Evolutionary conservation across 768 basidiomycete genomes (phyloP).

Genomic region (Collybiopsis confluens): DNA sequence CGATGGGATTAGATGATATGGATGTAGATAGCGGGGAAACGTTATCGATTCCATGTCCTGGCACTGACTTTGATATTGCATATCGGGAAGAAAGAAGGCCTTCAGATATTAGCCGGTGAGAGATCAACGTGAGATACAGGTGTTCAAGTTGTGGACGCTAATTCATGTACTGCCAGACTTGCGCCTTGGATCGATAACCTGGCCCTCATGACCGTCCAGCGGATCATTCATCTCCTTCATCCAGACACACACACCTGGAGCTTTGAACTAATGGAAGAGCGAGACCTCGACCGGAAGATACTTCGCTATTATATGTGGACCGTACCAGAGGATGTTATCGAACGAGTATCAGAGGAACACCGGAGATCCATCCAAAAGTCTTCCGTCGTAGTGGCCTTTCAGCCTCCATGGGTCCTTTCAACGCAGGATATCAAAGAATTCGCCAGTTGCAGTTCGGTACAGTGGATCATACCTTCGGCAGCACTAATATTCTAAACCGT

Average conservation of each 20-base stretch:
- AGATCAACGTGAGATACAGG: too few relatives aligned
- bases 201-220: conserved; percentile 48
- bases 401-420: conserved; percentile 58
- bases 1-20: conserved; percentile 31
- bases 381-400: conserved; percentile 50
- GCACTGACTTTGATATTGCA: conserved; percentile 27
- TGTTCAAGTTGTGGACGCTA: too few relatives aligned
- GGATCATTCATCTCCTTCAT: conserved; percentile 39
- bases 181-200: conserved; percentile 46
- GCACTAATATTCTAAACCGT: neutral
- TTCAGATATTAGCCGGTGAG: conserved; percentile 40
- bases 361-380: conserved; percentile 19
- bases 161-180: conserved; percentile 28
- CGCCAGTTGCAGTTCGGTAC: conserved; percentile 38
- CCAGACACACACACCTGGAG: conserved; percentile 39
- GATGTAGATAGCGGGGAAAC: conserved; percentile 35
- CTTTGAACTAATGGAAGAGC: conserved; percentile 29
- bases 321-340: conserved; percentile 14
- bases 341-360: conserved; percentile 13
- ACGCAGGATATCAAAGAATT: conserved; percentile 52
- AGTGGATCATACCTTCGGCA: conserved; percentile 9
- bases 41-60: conserved; percentile 39
- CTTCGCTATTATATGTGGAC: conserved; percentile 47
- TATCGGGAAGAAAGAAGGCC: conserved; percentile 31
- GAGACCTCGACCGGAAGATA: conserved; percentile 33